These are phyloP conservation scores for Mucor circinelloides DNA, from an alignment of 371 early-diverging fungal genomes.

Conservation along the genomic window DNA sequence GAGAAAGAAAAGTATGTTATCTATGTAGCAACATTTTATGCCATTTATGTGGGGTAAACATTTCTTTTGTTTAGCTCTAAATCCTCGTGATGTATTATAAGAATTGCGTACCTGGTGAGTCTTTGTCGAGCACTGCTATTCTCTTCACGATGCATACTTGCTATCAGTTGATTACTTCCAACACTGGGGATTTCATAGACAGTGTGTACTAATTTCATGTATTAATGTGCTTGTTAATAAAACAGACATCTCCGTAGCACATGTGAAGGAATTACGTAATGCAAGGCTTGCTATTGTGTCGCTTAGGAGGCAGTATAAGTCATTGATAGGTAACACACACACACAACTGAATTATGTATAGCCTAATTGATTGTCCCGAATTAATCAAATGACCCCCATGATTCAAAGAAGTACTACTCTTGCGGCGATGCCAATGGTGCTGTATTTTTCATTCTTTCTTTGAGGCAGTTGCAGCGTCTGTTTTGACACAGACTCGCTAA, in stretches of 20 bases:
- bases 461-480: no score
- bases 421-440: no score
- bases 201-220: neutral
- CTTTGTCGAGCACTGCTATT: neutral
- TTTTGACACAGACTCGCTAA: no score
- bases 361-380: neutral
- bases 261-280: neutral
- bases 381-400: neutral
- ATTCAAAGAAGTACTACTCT: no score
- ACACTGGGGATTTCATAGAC: neutral
- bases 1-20: neutral
- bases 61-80: neutral
- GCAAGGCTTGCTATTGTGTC: no score
- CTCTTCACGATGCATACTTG: neutral
- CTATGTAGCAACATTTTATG: neutral
- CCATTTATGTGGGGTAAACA: neutral
- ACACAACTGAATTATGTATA: neutral
- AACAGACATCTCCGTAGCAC: neutral
- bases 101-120: neutral
- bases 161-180: neutral
- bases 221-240: neutral
- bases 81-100: neutral
- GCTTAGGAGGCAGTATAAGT: neutral
- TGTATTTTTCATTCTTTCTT: no score
- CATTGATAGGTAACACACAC: neutral